Base-by-base conservation (phyloP, 805 yeast genomes). In the Candida krabiensis region DNA sequence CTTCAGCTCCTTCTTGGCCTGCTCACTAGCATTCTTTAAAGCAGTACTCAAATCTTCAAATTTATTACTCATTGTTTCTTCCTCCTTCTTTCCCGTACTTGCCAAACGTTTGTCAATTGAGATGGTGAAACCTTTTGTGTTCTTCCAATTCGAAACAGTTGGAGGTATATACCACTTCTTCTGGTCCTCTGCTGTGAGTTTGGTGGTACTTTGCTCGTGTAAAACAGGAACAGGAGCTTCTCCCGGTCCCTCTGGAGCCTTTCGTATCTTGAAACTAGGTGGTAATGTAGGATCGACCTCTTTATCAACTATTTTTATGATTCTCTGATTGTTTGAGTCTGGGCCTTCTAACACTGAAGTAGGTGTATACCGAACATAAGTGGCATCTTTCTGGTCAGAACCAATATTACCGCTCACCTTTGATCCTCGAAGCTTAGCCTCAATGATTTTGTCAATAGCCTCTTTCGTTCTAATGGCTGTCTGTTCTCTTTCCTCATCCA, bases 91-190 rank as follows among this genome's bases (percentile, higher is more conserved):
- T 2, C 70, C 63, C 11, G 74, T 72, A 2, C 79, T 71, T 1
- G 83, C 82, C 38, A 86, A 67, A 42, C 97, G 69, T 53, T 84
- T 86, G 38, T 89, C 96, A 28, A 90, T 61, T 1, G 84, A 79
- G 30, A 90, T 81, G 1, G 96, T 80, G 56, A 80, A 87, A 1
- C 98, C 97, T 50, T 86, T 84, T 13, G 90, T 86, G 60, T 93
- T 93, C 60, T 89, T 90, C 97, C 98, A 93, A 59, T 87, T 88
- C 1, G 98, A 91, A 0, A 91, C 77, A 1, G 95, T 87, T 0
- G 96, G 81, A 0, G 98, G 98, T 21, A 93, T 88, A 33, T 74
- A 72, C 96, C 97, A 91, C 44, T 77, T 73, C 19, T 75, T 78
- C 46, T 80, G 85, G 37, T 89, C 95, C 48, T 83, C 86, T 19